Percentiles rank a stretch among this genome's conserved stretches.
Conservation (phyloP, 805 yeast genomes). For the Pichia deserticola region DNA sequence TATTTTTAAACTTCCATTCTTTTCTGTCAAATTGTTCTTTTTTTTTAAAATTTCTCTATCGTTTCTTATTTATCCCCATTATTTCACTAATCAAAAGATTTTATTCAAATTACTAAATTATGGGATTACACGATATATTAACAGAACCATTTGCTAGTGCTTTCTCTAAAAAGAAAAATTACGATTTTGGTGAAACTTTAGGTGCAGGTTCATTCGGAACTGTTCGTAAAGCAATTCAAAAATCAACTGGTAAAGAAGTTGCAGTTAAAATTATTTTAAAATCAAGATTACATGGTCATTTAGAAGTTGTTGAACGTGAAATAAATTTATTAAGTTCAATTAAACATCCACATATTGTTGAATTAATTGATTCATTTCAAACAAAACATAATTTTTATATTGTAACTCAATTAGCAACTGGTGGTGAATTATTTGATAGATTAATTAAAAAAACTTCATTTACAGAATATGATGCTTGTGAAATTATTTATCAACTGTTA, state of each 20-base stretch:
- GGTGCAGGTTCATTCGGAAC: conserved; percentile 97
- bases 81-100: background rate
- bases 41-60: too few species aligned
- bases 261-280: conserved; percentile 87
- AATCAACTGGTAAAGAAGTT: conserved; percentile 53
- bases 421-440: conserved; percentile 91
- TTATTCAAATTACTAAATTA: background rate
- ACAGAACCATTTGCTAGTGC: conserved; percentile 1
- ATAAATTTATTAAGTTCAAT: conserved; percentile 59
- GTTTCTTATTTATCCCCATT: too few species aligned
- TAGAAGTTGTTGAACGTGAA: conserved; percentile 70
- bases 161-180: conserved; percentile 47
- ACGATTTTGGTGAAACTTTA: conserved; percentile 72
- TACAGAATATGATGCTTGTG: conserved; percentile 83
- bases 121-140: background rate
- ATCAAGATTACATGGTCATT: conserved; percentile 65
- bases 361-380: conserved; percentile 89
- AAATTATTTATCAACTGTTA: conserved; percentile 64
- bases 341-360: conserved; percentile 81
- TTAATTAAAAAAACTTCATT: conserved; percentile 74
- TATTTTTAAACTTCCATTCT: too few species aligned
- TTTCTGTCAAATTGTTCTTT: too few species aligned
- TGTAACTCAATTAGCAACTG: conserved; percentile 90
- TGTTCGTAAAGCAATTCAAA: conserved; percentile 62
- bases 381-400: conserved; percentile 85